phyloP scores from a whole-genome alignment of 805 yeast genomes.

The Starmerella stellata region DNA sequence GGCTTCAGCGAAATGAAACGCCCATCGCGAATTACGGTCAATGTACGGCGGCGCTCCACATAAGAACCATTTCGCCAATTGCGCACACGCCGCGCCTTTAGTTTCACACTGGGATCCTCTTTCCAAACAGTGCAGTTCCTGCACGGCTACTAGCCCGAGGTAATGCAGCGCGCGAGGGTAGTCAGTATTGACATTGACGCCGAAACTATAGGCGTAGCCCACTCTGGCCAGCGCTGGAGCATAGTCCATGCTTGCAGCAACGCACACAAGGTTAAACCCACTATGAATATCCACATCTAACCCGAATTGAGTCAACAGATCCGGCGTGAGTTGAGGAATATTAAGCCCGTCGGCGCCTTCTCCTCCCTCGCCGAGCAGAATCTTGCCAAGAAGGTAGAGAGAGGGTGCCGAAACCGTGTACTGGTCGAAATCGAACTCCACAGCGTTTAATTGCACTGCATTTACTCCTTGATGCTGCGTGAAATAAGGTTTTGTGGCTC shows the following conservation, averaged over 20 bases:
- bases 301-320: neutral
- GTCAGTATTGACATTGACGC: conserved; percentile 21
- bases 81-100: conserved; percentile 25
- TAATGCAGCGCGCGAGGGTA: conserved; percentile 21
- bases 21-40: conserved; percentile 41
- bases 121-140: conserved; percentile 19
- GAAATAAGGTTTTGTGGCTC: too few relatives aligned
- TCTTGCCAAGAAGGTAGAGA: conserved; percentile 24
- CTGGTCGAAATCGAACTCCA: too few relatives aligned
- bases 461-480: too few relatives aligned
- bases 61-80: conserved; percentile 40
- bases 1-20: conserved; percentile 45
- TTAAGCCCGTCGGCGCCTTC: conserved; percentile 10
- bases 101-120: conserved; percentile 10
- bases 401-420: conserved; percentile 23
- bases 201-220: conserved; percentile 23
- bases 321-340: too few relatives aligned
- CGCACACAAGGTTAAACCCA: conserved; percentile 21
- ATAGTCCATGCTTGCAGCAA: conserved; percentile 25
- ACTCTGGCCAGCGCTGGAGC: conserved; percentile 24
- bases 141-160: conserved; percentile 23
- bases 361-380: conserved; percentile 25
- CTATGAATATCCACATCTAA: conserved; percentile 3
- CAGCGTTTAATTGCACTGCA: too few relatives aligned
- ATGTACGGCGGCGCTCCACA: conserved; percentile 46